These are phyloP conservation scores for Pachysandra terminalis DNA, from an alignment of 164 flowering plant genomes.

Conservation along the genomic window DNA sequence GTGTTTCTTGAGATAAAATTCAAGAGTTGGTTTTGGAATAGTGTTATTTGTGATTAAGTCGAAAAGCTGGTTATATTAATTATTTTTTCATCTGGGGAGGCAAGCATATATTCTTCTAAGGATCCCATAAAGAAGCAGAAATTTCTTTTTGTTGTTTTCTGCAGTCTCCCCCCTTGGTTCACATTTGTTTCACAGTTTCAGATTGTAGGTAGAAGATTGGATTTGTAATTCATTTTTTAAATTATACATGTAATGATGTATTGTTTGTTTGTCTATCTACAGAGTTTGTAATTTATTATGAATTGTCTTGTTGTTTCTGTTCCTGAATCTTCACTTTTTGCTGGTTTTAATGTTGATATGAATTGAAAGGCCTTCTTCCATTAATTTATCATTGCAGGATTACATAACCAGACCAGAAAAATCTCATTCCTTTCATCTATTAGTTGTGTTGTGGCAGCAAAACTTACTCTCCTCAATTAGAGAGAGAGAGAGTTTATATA, in stretches of 20 bases:
- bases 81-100: slow-evolving; percentile 12
- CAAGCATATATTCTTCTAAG: not conserved
- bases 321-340: too few relatives aligned
- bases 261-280: not conserved
- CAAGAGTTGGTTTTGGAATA: slow-evolving; percentile 6
- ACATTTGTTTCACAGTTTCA: slow-evolving; percentile 6
- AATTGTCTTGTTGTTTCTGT: too few relatives aligned
- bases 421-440: too few relatives aligned
- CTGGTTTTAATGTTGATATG: too few relatives aligned
- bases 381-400: too few relatives aligned
- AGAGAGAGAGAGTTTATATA: too few relatives aligned
- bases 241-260: not conserved
- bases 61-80: not conserved
- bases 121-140: slow-evolving; percentile 16
- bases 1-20: slow-evolving; percentile 3
- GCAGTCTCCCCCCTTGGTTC: not conserved
- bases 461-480: too few relatives aligned
- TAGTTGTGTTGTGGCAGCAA: too few relatives aligned
- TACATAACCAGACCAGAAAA: too few relatives aligned
- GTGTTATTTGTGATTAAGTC: slow-evolving; percentile 1
- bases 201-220: slow-evolving; percentile 7
- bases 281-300: not conserved
- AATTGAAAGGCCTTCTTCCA: too few relatives aligned
- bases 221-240: slow-evolving; percentile 15
- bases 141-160: slow-evolving; percentile 29